Conservation (phyloP, 2,329 filamentous ascomycete genomes). For the Trichoderma sp. region DNA sequence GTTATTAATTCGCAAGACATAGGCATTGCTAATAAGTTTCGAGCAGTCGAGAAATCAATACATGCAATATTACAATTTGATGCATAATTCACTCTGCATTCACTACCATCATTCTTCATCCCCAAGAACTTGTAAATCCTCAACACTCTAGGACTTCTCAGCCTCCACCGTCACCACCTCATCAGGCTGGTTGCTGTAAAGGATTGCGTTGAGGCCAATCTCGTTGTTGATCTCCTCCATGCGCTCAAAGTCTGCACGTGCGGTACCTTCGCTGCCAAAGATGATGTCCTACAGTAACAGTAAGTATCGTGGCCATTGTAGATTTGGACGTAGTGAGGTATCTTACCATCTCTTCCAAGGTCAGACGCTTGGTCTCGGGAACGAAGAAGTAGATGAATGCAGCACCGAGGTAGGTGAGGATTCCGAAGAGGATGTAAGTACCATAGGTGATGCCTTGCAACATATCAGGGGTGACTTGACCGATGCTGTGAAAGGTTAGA, state of each 20-base stretch:
- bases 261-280: constrained; percentile 68
- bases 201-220: constrained; percentile 57
- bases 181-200: constrained; percentile 12
- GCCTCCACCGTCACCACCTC: constrained; percentile 23
- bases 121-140: neutral
- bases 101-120: neutral
- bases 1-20: neutral
- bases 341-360: constrained; percentile 64
- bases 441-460: constrained; percentile 67
- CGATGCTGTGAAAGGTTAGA: constrained; percentile 36
- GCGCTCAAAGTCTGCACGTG: constrained; percentile 67
- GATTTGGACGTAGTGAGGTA: accelerated
- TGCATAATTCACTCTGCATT: neutral
- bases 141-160: constrained; percentile 21
- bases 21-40: neutral
- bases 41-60: neutral
- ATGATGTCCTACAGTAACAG: constrained; percentile 57
- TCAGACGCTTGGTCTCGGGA: constrained; percentile 66
- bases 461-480: constrained; percentile 72
- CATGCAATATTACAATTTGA: neutral
- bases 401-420: constrained; percentile 65
- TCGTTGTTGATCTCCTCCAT: constrained; percentile 75
- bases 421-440: constrained; percentile 72
- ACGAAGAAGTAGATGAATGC: constrained; percentile 66
- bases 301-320: constrained; percentile 1